A percentile compares a stretch with the other conserved stretches of the same genome.
Evolutionary conservation across 1,139 yeast genomes (phyloP).

Genomic region (Zygosaccharomyces pseudobailii): DNA sequence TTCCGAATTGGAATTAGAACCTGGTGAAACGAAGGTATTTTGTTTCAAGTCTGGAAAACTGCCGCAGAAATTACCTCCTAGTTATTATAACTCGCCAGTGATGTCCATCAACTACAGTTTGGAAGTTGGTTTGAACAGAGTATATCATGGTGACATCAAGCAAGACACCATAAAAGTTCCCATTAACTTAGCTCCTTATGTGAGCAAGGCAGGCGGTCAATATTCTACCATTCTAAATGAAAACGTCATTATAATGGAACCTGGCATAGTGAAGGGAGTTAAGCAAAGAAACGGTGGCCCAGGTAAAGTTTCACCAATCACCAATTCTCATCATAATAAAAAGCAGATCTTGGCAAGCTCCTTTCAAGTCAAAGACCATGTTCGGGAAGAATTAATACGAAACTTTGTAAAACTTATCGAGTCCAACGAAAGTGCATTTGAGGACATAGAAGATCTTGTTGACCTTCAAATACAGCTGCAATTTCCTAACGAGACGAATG

Average conservation of each 20-base stretch:
- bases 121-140: constrained; percentile 42
- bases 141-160: constrained; percentile 29
- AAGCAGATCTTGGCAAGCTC: constrained; percentile 16
- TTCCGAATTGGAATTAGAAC: constrained; percentile 54
- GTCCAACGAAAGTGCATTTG: constrained; percentile 13
- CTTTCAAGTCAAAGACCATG: constrained; percentile 8
- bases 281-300: constrained; percentile 9
- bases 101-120: constrained; percentile 40
- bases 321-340: constrained; percentile 12
- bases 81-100: constrained; percentile 40
- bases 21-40: constrained; percentile 47
- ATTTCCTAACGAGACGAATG: constrained; percentile 17
- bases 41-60: constrained; percentile 46
- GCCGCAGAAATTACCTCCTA: constrained; percentile 60
- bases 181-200: constrained; percentile 40
- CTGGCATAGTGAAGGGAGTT: constrained; percentile 26
- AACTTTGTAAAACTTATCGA: constrained; percentile 19
- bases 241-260: constrained; percentile 21
- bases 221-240: constrained; percentile 31
- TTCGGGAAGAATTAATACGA: constrained; percentile 11
- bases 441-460: constrained; percentile 28
- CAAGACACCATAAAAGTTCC: constrained; percentile 41
- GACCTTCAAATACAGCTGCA: constrained; percentile 27
- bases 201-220: constrained; percentile 38
- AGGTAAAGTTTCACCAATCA: constrained; percentile 14